Conservation (phyloP, 23 red algal species). For the Gracilaria caudata region DNA sequence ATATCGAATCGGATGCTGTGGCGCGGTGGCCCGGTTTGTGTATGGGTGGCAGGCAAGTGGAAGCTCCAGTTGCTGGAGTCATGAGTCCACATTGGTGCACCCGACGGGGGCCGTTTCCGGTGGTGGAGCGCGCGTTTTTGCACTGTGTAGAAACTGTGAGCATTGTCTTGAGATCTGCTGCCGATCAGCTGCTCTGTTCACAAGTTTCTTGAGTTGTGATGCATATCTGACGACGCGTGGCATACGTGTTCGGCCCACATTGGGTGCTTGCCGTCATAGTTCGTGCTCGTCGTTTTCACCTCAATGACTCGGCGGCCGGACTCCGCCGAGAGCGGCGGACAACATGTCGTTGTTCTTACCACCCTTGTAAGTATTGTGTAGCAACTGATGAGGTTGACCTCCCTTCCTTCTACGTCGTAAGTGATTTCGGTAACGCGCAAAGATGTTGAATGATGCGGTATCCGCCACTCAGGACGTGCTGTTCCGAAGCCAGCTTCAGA, state of each 20-base stretch:
- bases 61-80: conserved; percentile 4
- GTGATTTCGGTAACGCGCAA: background rate
- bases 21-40: background rate
- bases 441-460: conserved; percentile 5
- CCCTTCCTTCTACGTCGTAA: background rate
- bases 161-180: too few species aligned
- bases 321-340: too few species aligned
- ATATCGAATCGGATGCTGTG: background rate
- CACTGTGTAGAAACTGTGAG: too few species aligned
- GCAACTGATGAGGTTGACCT: too few species aligned
- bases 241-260: background rate
- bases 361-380: too few species aligned
- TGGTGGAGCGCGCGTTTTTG: too few species aligned
- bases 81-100: background rate
- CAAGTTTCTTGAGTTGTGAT: too few species aligned
- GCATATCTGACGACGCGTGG: too few species aligned
- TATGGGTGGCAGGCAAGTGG: background rate
- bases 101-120: too few species aligned
- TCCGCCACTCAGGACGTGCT: conserved; percentile 3
- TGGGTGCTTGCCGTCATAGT: background rate
- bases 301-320: too few species aligned
- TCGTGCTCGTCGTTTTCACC: background rate
- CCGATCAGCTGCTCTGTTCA: too few species aligned
- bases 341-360: too few species aligned
- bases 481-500: background rate